Percentiles rank a stretch among this genome's conserved stretches.
These are phyloP conservation scores for Plasmodium vivax DNA, from an alignment of 169 alveolate species.

Conservation along the genomic window DNA sequence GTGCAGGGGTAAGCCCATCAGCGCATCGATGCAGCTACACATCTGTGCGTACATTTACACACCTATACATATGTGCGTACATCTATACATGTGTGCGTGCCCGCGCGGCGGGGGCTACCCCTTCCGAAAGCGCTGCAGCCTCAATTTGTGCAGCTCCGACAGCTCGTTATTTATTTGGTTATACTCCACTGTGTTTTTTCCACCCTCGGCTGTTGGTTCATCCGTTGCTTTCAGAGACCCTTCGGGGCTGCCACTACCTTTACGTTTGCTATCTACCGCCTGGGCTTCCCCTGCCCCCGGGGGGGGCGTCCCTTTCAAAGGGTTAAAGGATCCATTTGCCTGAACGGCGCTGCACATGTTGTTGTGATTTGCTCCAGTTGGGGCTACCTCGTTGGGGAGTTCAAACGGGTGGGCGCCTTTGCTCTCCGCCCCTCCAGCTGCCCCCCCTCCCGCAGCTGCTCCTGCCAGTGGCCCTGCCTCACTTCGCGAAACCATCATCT, in stretches of 20 bases:
- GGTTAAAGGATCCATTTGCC: neutral
- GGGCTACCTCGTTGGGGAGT: neutral
- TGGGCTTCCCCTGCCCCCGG: neutral
- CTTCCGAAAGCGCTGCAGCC: constrained; percentile 39
- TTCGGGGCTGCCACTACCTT: neutral
- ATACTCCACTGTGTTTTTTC: neutral
- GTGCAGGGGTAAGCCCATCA: neutral
- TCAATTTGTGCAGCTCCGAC: constrained; percentile 43
- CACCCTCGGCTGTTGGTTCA: neutral
- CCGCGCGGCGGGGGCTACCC: neutral
- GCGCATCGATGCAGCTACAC: neutral
- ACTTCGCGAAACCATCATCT: constrained; percentile 17
- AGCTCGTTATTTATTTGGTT: constrained; percentile 54
- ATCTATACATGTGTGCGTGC: neutral
- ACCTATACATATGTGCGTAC: neutral
- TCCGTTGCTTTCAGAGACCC: neutral
- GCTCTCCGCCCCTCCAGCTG: neutral
- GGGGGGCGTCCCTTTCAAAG: neutral
- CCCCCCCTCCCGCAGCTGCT: neutral
- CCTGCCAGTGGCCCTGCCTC: no score
- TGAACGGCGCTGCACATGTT: neutral
- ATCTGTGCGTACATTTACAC: neutral
- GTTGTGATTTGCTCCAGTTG: neutral
- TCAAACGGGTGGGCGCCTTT: neutral
- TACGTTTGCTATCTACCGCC: neutral